Conservation (phyloP, 805 yeast species). For the Suhomyces pyralidae region DNA sequence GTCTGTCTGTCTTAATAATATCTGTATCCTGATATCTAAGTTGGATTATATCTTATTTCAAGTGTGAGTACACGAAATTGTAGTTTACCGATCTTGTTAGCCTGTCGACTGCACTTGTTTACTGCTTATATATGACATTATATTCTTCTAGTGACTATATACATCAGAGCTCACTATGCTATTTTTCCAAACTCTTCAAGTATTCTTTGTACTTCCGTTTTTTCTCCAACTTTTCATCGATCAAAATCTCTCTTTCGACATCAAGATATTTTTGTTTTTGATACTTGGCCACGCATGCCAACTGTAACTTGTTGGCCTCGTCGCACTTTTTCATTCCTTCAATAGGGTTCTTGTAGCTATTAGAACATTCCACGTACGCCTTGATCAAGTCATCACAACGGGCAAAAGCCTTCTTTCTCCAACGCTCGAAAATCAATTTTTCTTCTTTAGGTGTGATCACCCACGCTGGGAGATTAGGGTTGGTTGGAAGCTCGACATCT, state of each 20-base stretch:
- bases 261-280: constrained; percentile 67
- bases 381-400: constrained; percentile 68
- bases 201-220: constrained; percentile 20
- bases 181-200: constrained; percentile 1
- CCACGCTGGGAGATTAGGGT: constrained; percentile 66
- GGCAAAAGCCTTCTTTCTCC: constrained; percentile 65
- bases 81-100: background rate
- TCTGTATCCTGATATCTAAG: background rate
- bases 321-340: constrained; percentile 68
- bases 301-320: constrained; percentile 54
- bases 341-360: constrained; percentile 51
- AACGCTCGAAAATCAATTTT: constrained; percentile 63
- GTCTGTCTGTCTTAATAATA: too few relatives aligned
- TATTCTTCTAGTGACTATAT: background rate
- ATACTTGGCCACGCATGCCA: constrained; percentile 58
- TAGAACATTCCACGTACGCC: constrained; percentile 66
- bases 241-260: constrained; percentile 61
- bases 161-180: background rate
- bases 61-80: background rate
- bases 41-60: too few relatives aligned
- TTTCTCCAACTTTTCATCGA: constrained; percentile 51
- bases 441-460: constrained; percentile 75
- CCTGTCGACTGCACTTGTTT: background rate
- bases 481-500: constrained; percentile 37
- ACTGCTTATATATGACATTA: background rate